Evolutionary conservation across 2,329 filamentous ascomycete species (phyloP).

Genomic region (Aspergillus vadensis): DNA sequence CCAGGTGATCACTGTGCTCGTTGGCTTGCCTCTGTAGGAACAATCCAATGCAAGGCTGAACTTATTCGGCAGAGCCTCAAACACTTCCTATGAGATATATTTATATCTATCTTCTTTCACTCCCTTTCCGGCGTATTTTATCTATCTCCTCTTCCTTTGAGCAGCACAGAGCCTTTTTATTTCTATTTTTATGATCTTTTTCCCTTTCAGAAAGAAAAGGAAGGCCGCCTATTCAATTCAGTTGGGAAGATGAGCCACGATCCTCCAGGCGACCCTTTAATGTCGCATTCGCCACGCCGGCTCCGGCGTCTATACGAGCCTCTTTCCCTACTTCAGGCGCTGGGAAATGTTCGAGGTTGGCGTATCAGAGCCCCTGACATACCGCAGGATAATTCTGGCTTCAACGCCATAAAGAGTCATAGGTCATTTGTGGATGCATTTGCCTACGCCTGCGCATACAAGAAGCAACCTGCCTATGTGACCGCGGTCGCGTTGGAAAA

Average conservation of each 20-base stretch:
- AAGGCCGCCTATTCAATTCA: neutral
- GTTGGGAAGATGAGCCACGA: neutral
- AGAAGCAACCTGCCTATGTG: constrained; percentile 7
- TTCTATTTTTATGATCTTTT: too few species aligned
- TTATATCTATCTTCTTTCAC: too few species aligned
- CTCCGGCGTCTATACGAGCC: constrained; percentile 9
- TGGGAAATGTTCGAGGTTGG: constrained; percentile 5
- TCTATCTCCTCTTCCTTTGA: too few species aligned
- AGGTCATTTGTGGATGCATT: constrained; percentile 10
- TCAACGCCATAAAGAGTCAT: neutral
- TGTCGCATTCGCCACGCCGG: neutral
- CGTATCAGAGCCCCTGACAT: constrained; percentile 7
- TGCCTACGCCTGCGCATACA: constrained; percentile 13
- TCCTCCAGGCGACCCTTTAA: neutral
- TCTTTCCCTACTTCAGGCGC: constrained; percentile 4
- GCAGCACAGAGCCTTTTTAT: too few species aligned
- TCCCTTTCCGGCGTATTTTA: too few species aligned
- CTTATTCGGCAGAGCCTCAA: too few species aligned
- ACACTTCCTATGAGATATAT: too few species aligned
- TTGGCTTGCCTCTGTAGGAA: too few species aligned
- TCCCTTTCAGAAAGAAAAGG: too few species aligned
- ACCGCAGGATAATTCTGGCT: neutral
- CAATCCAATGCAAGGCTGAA: too few species aligned
- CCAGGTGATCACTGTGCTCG: too few species aligned
- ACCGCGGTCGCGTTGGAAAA: constrained; percentile 7